Evolutionary conservation across 495 filamentous ascomycete species (phyloP), one percentile per base, ranked within the genome.

Genomic region (Trichoderma gamsii): DNA sequence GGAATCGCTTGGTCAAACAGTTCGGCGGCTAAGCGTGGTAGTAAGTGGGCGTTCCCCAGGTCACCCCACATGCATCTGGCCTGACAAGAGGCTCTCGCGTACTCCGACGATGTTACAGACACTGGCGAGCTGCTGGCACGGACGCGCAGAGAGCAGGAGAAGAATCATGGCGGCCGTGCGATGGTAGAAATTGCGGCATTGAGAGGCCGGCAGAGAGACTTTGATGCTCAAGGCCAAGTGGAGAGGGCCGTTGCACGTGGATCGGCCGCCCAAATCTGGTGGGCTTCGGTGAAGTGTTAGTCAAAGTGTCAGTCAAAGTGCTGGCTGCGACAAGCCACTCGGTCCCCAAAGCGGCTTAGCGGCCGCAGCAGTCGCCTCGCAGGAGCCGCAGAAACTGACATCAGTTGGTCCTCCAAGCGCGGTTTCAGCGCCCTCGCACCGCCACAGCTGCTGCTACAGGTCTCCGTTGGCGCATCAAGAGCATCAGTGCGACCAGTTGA

Each of bases 261-360:
- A 61, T 32, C 56, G 27, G 25, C 25, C 8, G 56, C 56, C 56
- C 51, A 25, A 9, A 35, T 61, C 27, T 27, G 56, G 56, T 25
- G 56, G 51, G 18, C 56, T 52, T 61, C 56, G 56, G 56, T 61
- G 56, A 61, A 29, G 56, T 23, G 49, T n/a, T 18, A 29, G 32
- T 35, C 32, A 35, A 35, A 6, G 32, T 38, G 35, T 9, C 35
- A 16, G 23, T 25, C 4, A 29, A 59, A 25, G 23, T 29, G 56
- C 21, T 59, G 23, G 52, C 21, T 25, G 52, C 12, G 11, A 3
- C 23, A 29, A 61, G 56, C 56, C 25, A 32, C 56, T 61, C 56
- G 56, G 56, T 61, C 56, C 23, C 56, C 56, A 61, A 32, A 61
- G 27, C 27, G 56, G 56, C 27, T 61, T 61, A 61, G 56, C 25